Conservation (phyloP, 441 rosid genomes). For the Kokia cookei region DNA sequence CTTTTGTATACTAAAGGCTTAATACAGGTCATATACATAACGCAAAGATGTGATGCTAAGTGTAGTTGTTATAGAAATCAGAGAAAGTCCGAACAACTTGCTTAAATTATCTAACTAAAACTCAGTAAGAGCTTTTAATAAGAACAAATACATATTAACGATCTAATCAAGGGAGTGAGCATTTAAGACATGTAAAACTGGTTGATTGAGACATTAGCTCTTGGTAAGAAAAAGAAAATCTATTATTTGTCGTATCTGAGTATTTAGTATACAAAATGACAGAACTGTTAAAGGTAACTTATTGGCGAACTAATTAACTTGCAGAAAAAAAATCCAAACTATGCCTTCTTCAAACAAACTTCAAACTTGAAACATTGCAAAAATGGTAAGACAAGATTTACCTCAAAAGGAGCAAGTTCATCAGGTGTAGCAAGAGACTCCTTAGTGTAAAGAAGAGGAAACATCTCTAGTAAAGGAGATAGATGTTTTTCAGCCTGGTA, state of each 20-base stretch:
- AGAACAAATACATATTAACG: not conserved
- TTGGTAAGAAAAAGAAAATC: not conserved
- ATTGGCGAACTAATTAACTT: not conserved
- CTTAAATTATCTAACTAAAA: not conserved
- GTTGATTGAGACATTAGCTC: not conserved
- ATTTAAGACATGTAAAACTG: not conserved
- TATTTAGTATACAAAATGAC: not conserved
- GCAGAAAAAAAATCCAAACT: not conserved
- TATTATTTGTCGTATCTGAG: not conserved
- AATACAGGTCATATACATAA: not conserved
- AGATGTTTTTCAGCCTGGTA: conserved; percentile 64
- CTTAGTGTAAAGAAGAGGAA: conserved; percentile 78
- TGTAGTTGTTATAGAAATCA: not conserved
- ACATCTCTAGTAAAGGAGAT: conserved; percentile 71
- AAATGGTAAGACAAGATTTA: conserved; percentile 16
- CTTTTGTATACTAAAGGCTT: not conserved
- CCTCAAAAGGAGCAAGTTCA: conserved; percentile 86
- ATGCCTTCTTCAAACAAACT: not conserved
- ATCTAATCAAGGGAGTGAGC: not conserved
- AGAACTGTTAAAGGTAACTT: not conserved
- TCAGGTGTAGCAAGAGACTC: conserved; percentile 80
- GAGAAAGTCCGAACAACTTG: not conserved
- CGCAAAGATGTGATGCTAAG: not conserved
- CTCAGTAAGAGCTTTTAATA: not conserved
- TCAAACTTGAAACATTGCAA: not conserved